These are phyloP conservation scores for Hygrophila difformis DNA, from an alignment of 257 asterid species.

Conservation along the genomic window DNA sequence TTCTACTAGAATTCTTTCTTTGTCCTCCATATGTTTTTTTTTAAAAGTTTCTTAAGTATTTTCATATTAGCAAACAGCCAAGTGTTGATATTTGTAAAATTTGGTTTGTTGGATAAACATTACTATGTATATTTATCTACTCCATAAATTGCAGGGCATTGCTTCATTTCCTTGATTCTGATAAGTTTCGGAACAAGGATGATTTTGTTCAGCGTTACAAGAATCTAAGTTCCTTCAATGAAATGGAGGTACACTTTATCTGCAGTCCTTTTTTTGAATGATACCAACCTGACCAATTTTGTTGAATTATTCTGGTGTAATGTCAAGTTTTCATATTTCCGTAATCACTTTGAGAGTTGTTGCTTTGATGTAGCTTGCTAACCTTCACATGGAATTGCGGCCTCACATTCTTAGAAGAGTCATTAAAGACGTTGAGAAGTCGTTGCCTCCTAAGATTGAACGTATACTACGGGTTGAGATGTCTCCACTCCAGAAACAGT, in stretches of 20 bases:
- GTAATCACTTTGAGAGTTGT: neutral
- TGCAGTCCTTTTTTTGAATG: neutral
- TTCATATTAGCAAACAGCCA: no score
- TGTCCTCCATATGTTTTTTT: no score
- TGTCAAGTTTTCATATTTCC: no score
- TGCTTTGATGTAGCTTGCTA: conserved; percentile 50
- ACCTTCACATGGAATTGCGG: conserved; percentile 97
- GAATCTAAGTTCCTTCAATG: conserved; percentile 88
- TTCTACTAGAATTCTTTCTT: no score
- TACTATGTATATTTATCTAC: conserved; percentile 15
- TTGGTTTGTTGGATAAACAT: neutral
- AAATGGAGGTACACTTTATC: conserved; percentile 56
- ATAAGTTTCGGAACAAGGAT: conserved; percentile 83
- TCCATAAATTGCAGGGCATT: conserved; percentile 62
- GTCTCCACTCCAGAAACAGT: conserved; percentile 99
- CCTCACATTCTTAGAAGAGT: conserved; percentile 98
- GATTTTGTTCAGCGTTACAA: conserved; percentile 89
- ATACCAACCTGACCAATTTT: conserved; percentile 4
- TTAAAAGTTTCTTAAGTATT: no score
- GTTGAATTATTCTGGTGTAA: neutral
- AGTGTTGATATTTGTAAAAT: neutral
- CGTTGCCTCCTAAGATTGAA: conserved; percentile 97
- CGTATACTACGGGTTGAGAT: conserved; percentile 99
- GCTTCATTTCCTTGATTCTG: conserved; percentile 97
- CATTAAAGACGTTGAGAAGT: conserved; percentile 98